Conservation (phyloP, 2,329 filamentous ascomycete genomes). For the Alternaria atra region DNA sequence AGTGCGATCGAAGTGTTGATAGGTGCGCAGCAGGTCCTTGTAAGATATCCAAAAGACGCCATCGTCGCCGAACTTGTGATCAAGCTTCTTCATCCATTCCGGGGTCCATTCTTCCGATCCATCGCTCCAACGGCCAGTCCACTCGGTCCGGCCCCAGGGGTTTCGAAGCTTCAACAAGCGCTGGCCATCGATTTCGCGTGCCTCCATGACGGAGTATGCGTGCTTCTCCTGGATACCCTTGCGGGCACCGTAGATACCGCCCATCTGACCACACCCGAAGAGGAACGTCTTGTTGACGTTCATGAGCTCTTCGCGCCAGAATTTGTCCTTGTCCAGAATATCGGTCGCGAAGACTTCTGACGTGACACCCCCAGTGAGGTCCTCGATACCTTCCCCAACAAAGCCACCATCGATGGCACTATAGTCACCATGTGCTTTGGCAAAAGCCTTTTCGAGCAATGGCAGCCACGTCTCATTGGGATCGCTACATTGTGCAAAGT, state of each 20-base stretch:
- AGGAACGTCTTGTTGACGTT: slow-evolving; percentile 83
- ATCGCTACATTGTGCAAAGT: slow-evolving; percentile 78
- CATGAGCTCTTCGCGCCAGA: slow-evolving; percentile 83
- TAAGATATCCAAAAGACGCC: slow-evolving; percentile 72
- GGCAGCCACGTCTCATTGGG: slow-evolving; percentile 86
- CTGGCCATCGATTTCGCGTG: slow-evolving; percentile 67
- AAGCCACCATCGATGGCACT: slow-evolving; percentile 77
- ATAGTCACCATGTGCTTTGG: slow-evolving; percentile 85
- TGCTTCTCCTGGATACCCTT: slow-evolving; percentile 58
- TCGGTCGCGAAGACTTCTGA: slow-evolving; percentile 74
- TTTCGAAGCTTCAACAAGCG: slow-evolving; percentile 65
- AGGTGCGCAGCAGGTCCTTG: slow-evolving; percentile 65
- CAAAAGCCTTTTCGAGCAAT: slow-evolving; percentile 82
- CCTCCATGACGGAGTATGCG: slow-evolving; percentile 68
- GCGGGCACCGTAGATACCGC: slow-evolving; percentile 68
- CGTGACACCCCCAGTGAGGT: slow-evolving; percentile 73
- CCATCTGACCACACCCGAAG: slow-evolving; percentile 75
- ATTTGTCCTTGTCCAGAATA: slow-evolving; percentile 79
- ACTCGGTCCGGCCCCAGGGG: slow-evolving; percentile 83
- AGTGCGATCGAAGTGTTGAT: slow-evolving; percentile 68
- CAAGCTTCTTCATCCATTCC: slow-evolving; percentile 76
- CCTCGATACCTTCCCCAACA: slow-evolving; percentile 69
- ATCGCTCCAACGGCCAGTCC: slow-evolving; percentile 83
- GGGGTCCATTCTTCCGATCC: slow-evolving; percentile 86
- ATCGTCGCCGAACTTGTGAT: slow-evolving; percentile 79